phyloP scores from a whole-genome alignment of 225 moss, liverwort and hornwort genomes.

The Physcomitrium patens region DNA sequence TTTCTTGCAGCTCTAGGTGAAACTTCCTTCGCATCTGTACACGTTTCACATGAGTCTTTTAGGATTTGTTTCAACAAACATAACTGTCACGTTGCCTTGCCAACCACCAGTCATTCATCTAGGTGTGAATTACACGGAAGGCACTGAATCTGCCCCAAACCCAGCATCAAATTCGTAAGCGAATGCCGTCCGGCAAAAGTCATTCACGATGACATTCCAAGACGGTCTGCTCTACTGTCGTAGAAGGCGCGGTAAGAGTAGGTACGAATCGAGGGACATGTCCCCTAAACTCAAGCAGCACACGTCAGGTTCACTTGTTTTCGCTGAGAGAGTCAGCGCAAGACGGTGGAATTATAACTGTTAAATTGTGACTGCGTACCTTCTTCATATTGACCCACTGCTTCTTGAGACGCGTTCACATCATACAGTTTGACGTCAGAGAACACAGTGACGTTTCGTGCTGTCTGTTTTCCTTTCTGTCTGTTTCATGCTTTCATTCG shows the following conservation, averaged over 20 bases:
- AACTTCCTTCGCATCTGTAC: conserved; percentile 37
- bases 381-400: conserved; percentile 44
- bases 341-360: conserved; percentile 1
- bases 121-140: conserved; percentile 17
- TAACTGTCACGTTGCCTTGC: conserved; percentile 7
- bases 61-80: conserved; percentile 17
- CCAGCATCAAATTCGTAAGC: neutral
- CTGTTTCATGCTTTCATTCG: conserved; percentile 37
- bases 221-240: conserved; percentile 16
- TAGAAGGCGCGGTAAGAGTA: conserved; percentile 18
- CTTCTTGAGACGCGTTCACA: conserved; percentile 30
- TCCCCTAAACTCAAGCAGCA: neutral
- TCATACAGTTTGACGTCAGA: conserved; percentile 19
- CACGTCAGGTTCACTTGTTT: conserved; percentile 20
- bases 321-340: conserved; percentile 2
- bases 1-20: conserved; percentile 25
- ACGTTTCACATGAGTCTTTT: conserved; percentile 17
- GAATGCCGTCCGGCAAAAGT: neutral
- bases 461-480: conserved; percentile 33
- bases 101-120: neutral
- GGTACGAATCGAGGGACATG: neutral
- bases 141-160: conserved; percentile 10
- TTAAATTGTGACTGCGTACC: conserved; percentile 31
- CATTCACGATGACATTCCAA: conserved; percentile 10
- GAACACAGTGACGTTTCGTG: conserved; percentile 29